Evolutionary conservation across 2,329 filamentous ascomycete genomes (phyloP), one percentile per base, ranked within the genome.

Genomic region (Aureobasidium pullulans): DNA sequence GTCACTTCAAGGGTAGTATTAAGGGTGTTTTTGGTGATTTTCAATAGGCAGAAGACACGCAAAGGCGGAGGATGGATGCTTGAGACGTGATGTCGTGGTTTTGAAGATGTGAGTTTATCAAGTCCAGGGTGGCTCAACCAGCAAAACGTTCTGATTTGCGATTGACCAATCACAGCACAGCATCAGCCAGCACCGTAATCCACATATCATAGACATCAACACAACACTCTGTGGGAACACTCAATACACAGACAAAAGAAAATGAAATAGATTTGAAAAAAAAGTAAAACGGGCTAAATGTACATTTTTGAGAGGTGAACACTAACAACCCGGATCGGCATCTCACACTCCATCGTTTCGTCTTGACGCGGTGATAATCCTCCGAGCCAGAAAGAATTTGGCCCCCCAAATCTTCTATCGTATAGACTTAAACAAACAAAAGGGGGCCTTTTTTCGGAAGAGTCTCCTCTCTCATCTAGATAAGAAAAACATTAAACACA

Each of bases 291-390:
- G 43, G 54, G 54, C 54, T 58, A 58, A 58, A 58, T 58, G 54
- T 58, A 58, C 54, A 58, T 58, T 58, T 58, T 58, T 58, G 54
- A 58, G 54, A 58, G 23, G 54, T 58, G 54, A 57, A 57, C 54
- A 58, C 44, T 58, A 58, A 52, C 44, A 58, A 49, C 43, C 44
- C 54, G 44, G 43, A 48, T 58, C 54, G 43, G 32, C 44, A 58
- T 49, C 54, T 39, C 54, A 48, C 36, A 42, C 54, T 57, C 54
- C 43, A 46, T 48, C 43, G 23, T 47, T n/a, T 58, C 54, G 19
- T 46, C 47, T 47, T 23, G 23, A 23, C 23, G 23, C 23, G 23
- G 31, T 29, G 40, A 56, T 44, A 32, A 19, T 44, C 43, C 31
- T 31, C 42, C 19, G 34, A 36, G 52, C 39, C 40, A 44, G 16